Percentiles rank a stretch among this genome's conserved stretches.
phyloP scores from a whole-genome alignment of 1,284 basidiomycete species.

The Tranzscheliella williamsii region DNA sequence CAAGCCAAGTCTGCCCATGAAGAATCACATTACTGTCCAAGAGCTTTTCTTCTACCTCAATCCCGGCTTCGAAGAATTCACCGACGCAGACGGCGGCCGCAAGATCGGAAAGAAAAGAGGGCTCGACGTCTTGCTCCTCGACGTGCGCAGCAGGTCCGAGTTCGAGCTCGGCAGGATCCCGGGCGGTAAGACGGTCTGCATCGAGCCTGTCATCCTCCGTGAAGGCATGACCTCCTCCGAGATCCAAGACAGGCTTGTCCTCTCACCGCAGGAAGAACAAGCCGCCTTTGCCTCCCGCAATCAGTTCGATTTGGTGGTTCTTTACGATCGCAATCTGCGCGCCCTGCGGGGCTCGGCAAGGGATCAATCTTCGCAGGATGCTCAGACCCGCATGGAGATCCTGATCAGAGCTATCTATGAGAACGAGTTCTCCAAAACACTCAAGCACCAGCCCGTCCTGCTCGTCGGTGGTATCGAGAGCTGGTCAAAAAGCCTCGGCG shows the following conservation, averaged over 20 bases:
- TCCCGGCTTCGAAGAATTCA: conserved; percentile 52
- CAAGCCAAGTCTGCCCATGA: conserved; percentile 41
- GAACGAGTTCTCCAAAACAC: conserved; percentile 52
- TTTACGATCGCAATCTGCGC: conserved; percentile 72
- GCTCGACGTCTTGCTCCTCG: conserved; percentile 71
- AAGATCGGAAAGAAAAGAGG: conserved; percentile 44
- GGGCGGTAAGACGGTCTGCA: conserved; percentile 73
- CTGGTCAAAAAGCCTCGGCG: conserved; percentile 74
- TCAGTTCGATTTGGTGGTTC: conserved; percentile 84
- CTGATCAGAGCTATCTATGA: conserved; percentile 48
- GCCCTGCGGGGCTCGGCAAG: conserved; percentile 11
- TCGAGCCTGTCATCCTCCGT: conserved; percentile 66
- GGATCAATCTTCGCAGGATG: conserved; percentile 26
- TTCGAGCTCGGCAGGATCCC: conserved; percentile 77
- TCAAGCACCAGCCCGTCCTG: conserved; percentile 79
- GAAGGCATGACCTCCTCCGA: conserved; percentile 69
- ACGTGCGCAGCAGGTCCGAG: conserved; percentile 77
- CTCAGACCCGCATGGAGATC: conserved; percentile 32
- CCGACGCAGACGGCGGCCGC: conserved; percentile 37
- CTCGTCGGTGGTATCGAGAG: conserved; percentile 82
- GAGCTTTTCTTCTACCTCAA: conserved; percentile 52
- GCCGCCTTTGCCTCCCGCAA: conserved; percentile 77
- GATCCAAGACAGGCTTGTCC: conserved; percentile 76
- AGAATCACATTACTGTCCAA: conserved; percentile 46
- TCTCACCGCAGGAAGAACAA: conserved; percentile 74